Evolutionary conservation across 148 eudicot genomes (phyloP).

Genomic region (Gaultheria prostrata): DNA sequence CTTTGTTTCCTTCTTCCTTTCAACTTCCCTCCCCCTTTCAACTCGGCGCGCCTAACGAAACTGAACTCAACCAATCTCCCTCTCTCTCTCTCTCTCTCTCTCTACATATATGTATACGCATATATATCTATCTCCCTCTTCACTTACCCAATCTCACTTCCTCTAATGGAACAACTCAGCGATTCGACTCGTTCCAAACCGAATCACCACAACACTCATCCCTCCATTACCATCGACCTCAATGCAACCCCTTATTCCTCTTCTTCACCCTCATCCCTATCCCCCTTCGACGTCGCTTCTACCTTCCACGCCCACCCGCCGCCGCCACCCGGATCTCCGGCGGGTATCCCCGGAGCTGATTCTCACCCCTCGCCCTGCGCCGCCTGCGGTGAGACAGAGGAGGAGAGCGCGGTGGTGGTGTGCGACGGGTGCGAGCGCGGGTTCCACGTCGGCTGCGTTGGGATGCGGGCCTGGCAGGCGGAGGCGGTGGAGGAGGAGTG

Average conservation of each 20-base stretch:
- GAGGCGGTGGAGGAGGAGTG: constrained; percentile 35
- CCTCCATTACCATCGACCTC: constrained; percentile 44
- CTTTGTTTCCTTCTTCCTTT: not conserved
- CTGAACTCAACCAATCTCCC: not conserved
- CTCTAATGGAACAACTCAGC: constrained; percentile 34
- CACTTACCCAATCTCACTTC: not conserved
- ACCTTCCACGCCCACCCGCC: constrained; percentile 33
- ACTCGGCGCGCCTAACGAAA: constrained; percentile 4
- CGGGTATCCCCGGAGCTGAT: constrained; percentile 39
- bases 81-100: not conserved
- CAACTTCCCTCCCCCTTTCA: not conserved
- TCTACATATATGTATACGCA: no score
- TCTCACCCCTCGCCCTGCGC: constrained; percentile 17
- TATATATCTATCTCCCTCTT: not conserved
- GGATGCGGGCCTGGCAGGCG: constrained; percentile 12
- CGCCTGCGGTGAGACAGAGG: constrained; percentile 20
- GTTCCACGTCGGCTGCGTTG: constrained; percentile 42
- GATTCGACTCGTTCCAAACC: constrained; percentile 23
- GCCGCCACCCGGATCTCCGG: constrained; percentile 34
- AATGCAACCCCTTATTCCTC: constrained; percentile 47
- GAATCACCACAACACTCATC: constrained; percentile 16
- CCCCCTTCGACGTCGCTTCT: constrained; percentile 32
- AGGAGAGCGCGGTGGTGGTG: constrained; percentile 23
- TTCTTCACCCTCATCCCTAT: constrained; percentile 23
- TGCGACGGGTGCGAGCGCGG: constrained; percentile 67